Evolutionary conservation across 2,329 filamentous ascomycete species (phyloP).

Genomic region (Diatrype stigma): DNA sequence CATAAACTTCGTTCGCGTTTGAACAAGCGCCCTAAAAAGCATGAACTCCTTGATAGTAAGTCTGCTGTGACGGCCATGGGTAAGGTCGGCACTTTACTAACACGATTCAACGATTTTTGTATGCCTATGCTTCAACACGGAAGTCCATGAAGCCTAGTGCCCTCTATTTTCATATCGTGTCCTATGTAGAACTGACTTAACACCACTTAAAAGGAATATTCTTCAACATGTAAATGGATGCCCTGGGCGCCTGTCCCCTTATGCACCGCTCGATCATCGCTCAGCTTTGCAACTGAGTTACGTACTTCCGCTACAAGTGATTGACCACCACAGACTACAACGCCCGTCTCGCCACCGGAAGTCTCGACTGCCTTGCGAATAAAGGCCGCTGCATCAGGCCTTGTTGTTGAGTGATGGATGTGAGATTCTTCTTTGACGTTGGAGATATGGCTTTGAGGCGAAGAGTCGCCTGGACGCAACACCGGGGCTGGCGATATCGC

Average conservation of each 20-base stretch:
- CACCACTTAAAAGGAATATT: constrained; percentile 47
- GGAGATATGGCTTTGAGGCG: constrained; percentile 12
- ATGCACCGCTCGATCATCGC: constrained; percentile 59
- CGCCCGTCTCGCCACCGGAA: constrained; percentile 57
- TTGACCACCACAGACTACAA: constrained; percentile 56
- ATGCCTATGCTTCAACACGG: too few relatives aligned
- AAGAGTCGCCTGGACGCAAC: not conserved
- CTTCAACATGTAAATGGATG: constrained; percentile 56
- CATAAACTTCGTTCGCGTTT: too few relatives aligned
- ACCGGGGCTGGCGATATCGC: constrained; percentile 6
- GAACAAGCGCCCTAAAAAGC: too few relatives aligned
- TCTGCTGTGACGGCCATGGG: too few relatives aligned
- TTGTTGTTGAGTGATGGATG: constrained; percentile 39
- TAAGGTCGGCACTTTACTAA: too few relatives aligned
- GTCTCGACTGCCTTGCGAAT: constrained; percentile 52
- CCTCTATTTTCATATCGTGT: too few relatives aligned
- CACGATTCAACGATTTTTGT: too few relatives aligned
- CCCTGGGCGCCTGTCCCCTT: constrained; percentile 62
- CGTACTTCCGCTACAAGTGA: constrained; percentile 50
- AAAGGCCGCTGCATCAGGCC: constrained; percentile 49
- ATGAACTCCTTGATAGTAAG: too few relatives aligned
- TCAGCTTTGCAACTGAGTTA: constrained; percentile 51
- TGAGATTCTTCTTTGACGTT: constrained; percentile 32
- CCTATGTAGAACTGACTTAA: too few relatives aligned
- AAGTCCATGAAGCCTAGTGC: too few relatives aligned